These are phyloP conservation scores for Amoebophrya sp. DNA, from an alignment of 169 alveolate species.

Conservation along the genomic window DNA sequence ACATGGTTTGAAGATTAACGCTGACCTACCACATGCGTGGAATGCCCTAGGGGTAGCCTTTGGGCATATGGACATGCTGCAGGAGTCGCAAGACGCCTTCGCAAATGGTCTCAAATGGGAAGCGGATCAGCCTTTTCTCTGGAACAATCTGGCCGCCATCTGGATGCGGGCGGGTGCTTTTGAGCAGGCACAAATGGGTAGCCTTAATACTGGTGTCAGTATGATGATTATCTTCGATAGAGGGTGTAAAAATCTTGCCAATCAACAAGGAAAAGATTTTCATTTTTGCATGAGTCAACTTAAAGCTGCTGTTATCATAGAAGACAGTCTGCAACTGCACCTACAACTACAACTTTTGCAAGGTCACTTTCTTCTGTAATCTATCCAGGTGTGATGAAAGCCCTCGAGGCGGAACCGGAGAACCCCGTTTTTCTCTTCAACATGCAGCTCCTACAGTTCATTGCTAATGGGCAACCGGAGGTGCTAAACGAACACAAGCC, in stretches of 20 bases:
- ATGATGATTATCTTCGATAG: not conserved
- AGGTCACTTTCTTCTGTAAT: no score
- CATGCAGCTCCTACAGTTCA: not conserved
- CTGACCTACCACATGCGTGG: slow-evolving; percentile 9
- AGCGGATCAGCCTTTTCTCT: slow-evolving; percentile 1
- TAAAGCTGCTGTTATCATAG: no score
- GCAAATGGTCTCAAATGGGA: slow-evolving; percentile 1
- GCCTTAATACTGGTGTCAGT: not conserved
- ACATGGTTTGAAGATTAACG: slow-evolving; percentile 5
- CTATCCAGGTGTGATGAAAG: no score
- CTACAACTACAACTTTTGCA: no score
- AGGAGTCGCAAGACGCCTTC: slow-evolving; percentile 8
- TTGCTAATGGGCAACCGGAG: not conserved
- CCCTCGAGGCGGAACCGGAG: not conserved
- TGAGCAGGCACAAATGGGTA: not conserved
- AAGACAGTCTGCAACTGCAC: no score
- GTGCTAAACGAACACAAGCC: not conserved
- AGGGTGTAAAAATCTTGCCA: not conserved
- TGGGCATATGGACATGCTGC: not conserved
- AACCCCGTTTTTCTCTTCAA: not conserved
- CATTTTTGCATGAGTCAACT: no score
- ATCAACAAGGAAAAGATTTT: no score
- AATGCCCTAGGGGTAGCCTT: slow-evolving; percentile 18
- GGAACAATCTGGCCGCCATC: slow-evolving; percentile 22
- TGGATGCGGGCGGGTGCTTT: not conserved